Evolutionary conservation across 2,329 filamentous ascomycete genomes (phyloP).

Genomic region (Talaromyces funiculosus): DNA sequence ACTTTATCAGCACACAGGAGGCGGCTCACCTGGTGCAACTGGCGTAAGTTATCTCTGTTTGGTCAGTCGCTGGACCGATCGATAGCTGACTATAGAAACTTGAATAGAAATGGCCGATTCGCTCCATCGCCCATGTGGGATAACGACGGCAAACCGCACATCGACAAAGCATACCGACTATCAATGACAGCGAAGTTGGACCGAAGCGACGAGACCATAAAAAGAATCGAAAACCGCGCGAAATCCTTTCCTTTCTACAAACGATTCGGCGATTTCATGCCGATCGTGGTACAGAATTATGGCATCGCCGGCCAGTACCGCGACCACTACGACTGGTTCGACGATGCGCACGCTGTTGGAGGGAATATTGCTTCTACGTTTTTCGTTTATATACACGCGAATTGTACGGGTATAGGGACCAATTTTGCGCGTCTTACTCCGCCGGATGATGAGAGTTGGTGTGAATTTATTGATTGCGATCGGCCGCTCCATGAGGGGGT

Average conservation of each 20-base stretch:
- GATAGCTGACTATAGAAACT: background rate
- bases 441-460: conserved; percentile 37
- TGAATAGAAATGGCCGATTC: conserved; percentile 40
- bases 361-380: conserved; percentile 46
- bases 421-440: conserved; percentile 45
- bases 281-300: conserved; percentile 47
- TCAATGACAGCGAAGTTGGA: conserved; percentile 18
- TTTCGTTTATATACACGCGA: conserved; percentile 45
- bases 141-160: conserved; percentile 12
- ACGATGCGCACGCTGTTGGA: conserved; percentile 34
- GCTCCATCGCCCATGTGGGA: conserved; percentile 31
- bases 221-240: conserved; percentile 46
- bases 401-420: conserved; percentile 43
- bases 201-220: conserved; percentile 35
- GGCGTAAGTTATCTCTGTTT: conserved; percentile 37
- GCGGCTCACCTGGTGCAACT: conserved; percentile 46
- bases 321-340: conserved; percentile 51
- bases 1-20: conserved; percentile 46
- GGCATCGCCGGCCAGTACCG: conserved; percentile 43
- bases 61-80: background rate
- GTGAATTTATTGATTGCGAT: conserved; percentile 45
- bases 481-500: conserved; percentile 44
- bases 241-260: conserved; percentile 37
- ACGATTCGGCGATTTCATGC: conserved; percentile 36
- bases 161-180: conserved; percentile 26